A percentile compares a stretch with the other conserved stretches of the same genome.
Evolutionary conservation across 2,329 filamentous ascomycete genomes (phyloP).

Genomic region (Acephala macrosclerotiorum): DNA sequence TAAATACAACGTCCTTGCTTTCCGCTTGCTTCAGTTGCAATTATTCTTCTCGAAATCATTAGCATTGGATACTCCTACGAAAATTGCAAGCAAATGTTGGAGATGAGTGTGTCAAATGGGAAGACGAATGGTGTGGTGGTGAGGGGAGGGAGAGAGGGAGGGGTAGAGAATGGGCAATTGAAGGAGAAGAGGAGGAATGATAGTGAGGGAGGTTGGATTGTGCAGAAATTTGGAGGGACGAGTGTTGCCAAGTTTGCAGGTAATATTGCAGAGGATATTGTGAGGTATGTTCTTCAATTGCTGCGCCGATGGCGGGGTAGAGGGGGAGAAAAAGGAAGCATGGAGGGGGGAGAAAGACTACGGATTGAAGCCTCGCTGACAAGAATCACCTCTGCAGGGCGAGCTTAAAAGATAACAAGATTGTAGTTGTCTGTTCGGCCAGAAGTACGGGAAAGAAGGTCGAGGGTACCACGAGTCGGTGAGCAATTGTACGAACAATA

Average conservation of each 20-base stretch:
- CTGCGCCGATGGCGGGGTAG: conserved; percentile 7
- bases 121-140: conserved; percentile 14
- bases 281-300: conserved; percentile 55
- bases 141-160: conserved; percentile 11
- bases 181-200: conserved; percentile 41
- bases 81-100: not conserved
- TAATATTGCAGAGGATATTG: conserved; percentile 76
- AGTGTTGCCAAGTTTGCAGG: conserved; percentile 93
- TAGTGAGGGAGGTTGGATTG: conserved; percentile 68
- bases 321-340: conserved; percentile 24
- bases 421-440: conserved; percentile 95
- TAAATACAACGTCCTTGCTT: not conserved
- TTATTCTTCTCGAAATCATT: not conserved
- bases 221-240: conserved; percentile 96
- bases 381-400: conserved; percentile 50
- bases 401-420: conserved; percentile 71
- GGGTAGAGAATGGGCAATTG: conserved; percentile 11
- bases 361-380: conserved; percentile 16
- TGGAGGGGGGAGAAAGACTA: not conserved
- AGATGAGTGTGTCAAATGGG: not conserved
- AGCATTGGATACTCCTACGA: not conserved
- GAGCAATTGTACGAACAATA: conserved; percentile 50
- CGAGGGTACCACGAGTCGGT: conserved; percentile 95
- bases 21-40: conserved; percentile 2
- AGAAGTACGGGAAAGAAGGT: conserved; percentile 93